Percentiles rank a stretch among this genome's conserved stretches.
Conservation (phyloP, 306 rosid genomes). For the Trifolium repens region DNA sequence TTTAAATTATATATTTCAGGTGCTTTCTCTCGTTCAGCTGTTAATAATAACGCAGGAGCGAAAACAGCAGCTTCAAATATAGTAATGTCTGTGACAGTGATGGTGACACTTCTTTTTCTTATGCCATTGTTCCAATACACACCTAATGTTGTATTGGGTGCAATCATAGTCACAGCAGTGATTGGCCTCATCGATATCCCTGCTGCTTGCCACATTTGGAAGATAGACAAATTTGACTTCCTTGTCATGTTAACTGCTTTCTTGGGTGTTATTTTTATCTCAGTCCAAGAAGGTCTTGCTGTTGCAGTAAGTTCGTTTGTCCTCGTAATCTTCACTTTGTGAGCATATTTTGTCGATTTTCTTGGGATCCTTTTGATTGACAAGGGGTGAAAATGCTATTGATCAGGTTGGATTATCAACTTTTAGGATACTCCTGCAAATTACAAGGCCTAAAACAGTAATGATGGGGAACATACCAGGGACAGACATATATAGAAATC, state of each 20-base stretch:
- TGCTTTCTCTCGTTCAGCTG: conserved; percentile 92
- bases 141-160: conserved; percentile 85
- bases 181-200: conserved; percentile 88
- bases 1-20: conserved; percentile 56
- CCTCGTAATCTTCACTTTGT: neutral
- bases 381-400: conserved; percentile 31
- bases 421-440: conserved; percentile 79
- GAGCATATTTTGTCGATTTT: neutral
- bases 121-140: conserved; percentile 96
- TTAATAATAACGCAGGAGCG: conserved; percentile 91
- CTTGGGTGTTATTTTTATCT: conserved; percentile 80
- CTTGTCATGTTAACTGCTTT: conserved; percentile 77
- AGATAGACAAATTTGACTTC: conserved; percentile 87
- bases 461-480: conserved; percentile 85
- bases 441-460: conserved; percentile 87
- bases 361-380: conserved; percentile 11
- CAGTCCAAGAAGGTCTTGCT: conserved; percentile 89
- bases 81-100: conserved; percentile 88
- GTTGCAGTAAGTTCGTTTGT: conserved; percentile 66
- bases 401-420: conserved; percentile 81
- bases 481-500: conserved; percentile 73
- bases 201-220: conserved; percentile 77
- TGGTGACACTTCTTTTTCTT: conserved; percentile 89
- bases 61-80: conserved; percentile 86
- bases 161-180: conserved; percentile 92